Percentiles rank a stretch among this genome's conserved stretches.
phyloP scores from a whole-genome alignment of 164 flowering plant species.

The Chimonanthus praecox region DNA sequence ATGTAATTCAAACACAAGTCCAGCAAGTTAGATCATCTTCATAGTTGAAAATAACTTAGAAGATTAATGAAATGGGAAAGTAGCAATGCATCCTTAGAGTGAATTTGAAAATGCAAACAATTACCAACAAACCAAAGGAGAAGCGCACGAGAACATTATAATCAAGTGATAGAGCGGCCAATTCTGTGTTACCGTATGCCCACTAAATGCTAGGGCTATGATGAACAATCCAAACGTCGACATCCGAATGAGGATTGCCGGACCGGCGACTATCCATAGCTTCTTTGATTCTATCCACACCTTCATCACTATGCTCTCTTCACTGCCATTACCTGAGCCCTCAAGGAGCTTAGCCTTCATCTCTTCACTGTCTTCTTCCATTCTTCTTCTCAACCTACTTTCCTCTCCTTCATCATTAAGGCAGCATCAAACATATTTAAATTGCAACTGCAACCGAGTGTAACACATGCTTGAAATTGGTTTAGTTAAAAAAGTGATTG shows the following conservation, averaged over 20 bases:
- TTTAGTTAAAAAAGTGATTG: too few species aligned
- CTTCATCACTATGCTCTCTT: background rate
- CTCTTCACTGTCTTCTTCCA: background rate
- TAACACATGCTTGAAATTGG: too few species aligned
- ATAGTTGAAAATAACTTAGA: too few species aligned
- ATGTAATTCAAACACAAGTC: too few species aligned
- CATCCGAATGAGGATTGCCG: constrained; percentile 20
- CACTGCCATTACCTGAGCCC: background rate
- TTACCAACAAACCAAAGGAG: constrained; percentile 13
- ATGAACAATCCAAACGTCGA: constrained; percentile 15
- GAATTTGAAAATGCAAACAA: too few species aligned
- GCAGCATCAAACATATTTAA: too few species aligned
- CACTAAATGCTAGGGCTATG: constrained; percentile 20
- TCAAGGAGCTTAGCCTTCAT: background rate
- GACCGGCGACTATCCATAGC: constrained; percentile 22
- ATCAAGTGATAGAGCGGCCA: constrained; percentile 20
- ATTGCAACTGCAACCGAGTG: too few species aligned
- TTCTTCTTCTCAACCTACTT: background rate
- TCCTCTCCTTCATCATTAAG: background rate
- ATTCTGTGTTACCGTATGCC: constrained; percentile 13
- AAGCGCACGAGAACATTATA: constrained; percentile 13
- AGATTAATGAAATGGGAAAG: too few species aligned
- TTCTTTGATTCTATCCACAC: constrained; percentile 18
- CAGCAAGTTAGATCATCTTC: too few species aligned
- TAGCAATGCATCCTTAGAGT: too few species aligned